Conservation (phyloP, 495 filamentous ascomycete genomes). For the Massariosphaeria phaeospora region DNA sequence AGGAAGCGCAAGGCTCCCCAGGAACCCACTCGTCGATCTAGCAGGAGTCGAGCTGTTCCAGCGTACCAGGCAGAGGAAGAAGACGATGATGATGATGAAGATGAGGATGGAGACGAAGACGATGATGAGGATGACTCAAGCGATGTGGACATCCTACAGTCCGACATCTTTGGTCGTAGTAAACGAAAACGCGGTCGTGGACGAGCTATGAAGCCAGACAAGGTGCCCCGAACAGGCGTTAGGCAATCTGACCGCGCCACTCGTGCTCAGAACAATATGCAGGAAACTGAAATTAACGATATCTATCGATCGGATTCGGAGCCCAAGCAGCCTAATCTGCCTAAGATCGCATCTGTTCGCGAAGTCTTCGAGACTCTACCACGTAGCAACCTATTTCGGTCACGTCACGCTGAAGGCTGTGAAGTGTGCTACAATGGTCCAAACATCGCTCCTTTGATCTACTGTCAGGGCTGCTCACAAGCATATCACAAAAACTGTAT, state of each 20-base stretch:
- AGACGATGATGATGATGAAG: conserved; percentile 26
- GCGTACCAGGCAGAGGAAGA: background rate
- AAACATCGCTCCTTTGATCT: conserved; percentile 56
- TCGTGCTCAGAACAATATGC: conserved; percentile 50
- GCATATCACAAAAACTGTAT: conserved; percentile 80
- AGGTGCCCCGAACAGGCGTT: conserved; percentile 17
- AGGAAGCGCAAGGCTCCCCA: conserved; percentile 8
- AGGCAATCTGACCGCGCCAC: conserved; percentile 40
- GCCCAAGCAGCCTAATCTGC: conserved; percentile 34
- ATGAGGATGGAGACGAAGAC: conserved; percentile 10
- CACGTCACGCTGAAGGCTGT: conserved; percentile 64
- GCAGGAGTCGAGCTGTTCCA: conserved; percentile 1
- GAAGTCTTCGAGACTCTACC: conserved; percentile 61
- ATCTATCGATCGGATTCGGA: conserved; percentile 49
- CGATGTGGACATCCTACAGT: conserved; percentile 23
- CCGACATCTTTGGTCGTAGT: conserved; percentile 11
- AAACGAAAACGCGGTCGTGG: conserved; percentile 21
- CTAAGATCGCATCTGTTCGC: conserved; percentile 57
- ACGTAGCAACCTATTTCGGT: conserved; percentile 56
- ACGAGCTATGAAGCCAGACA: background rate
- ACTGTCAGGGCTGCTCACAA: conserved; percentile 84
- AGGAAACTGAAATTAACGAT: conserved; percentile 62
- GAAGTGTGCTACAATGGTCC: conserved; percentile 59
- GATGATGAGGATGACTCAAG: conserved; percentile 29
- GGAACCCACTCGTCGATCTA: conserved; percentile 25